A percentile compares a stretch with the other conserved stretches of the same genome.
These are phyloP conservation scores for Pseudozyma flocculosa DNA, from an alignment of 1,284 basidiomycete species.

Conservation along the genomic window DNA sequence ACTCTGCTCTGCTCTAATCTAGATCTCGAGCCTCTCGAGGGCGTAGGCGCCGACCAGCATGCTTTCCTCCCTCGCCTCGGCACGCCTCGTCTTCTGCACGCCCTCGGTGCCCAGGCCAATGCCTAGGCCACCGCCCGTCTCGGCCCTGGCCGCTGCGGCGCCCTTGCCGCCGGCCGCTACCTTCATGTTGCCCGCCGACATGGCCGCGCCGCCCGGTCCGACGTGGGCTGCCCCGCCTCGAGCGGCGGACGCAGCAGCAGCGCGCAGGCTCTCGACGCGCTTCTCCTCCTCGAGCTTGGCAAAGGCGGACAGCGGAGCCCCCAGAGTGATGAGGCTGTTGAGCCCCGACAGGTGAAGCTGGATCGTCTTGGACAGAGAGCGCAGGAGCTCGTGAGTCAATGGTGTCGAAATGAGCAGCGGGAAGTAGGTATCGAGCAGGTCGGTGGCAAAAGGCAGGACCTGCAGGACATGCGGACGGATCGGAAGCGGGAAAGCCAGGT, in stretches of 20 bases:
- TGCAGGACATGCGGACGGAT: too few relatives aligned
- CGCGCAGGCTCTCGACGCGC: slow-evolving; percentile 7
- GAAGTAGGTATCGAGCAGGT: slow-evolving; percentile 38
- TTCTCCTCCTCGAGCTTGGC: slow-evolving; percentile 31
- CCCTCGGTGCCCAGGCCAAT: slow-evolving; percentile 28
- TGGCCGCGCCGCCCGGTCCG: slow-evolving; percentile 8
- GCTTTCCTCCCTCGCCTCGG: slow-evolving; percentile 31
- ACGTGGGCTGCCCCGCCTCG: neutral
- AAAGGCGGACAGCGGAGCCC: slow-evolving; percentile 36
- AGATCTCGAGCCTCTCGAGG: slow-evolving; percentile 35
- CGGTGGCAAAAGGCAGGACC: slow-evolving; percentile 26
- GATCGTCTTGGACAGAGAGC: slow-evolving; percentile 23
- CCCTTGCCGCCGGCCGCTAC: slow-evolving; percentile 15
- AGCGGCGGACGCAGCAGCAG: neutral
- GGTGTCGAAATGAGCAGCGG: slow-evolving; percentile 30
- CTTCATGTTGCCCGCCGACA: slow-evolving; percentile 25
- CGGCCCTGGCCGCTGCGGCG: slow-evolving; percentile 21
- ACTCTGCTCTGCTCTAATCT: slow-evolving; percentile 1
- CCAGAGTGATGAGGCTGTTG: slow-evolving; percentile 19
- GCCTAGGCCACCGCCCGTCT: slow-evolving; percentile 38
- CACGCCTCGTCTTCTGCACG: slow-evolving; percentile 19
- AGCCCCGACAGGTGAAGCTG: slow-evolving; percentile 18
- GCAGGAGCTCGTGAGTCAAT: slow-evolving; percentile 18
- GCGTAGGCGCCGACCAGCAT: slow-evolving; percentile 40
- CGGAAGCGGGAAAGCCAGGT: too few relatives aligned